These are phyloP conservation scores for Rhizopus arrhizus DNA, from an alignment of 371 early-diverging fungal species.

Conservation along the genomic window DNA sequence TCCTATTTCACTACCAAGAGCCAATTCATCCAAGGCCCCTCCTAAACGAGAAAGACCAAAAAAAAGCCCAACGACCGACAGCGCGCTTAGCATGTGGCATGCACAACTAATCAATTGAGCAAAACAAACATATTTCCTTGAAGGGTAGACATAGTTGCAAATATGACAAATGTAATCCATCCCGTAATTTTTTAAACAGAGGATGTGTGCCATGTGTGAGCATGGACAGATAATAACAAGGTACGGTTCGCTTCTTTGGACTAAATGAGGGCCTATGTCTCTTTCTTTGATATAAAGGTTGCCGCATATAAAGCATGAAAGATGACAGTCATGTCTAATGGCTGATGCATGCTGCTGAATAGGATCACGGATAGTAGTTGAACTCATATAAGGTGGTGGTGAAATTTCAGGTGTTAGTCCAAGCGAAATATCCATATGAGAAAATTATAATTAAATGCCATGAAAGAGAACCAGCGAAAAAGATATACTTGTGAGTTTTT, in stretches of 20 bases:
- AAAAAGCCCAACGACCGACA: constrained; percentile 33
- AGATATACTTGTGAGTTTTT: too few species aligned
- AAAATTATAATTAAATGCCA: too few species aligned
- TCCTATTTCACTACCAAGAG: constrained; percentile 40
- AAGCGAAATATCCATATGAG: too few species aligned
- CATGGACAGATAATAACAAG: constrained; percentile 24
- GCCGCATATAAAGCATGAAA: neutral
- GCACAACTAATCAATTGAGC: constrained; percentile 19
- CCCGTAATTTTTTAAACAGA: constrained; percentile 23
- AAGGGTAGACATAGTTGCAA: constrained; percentile 32
- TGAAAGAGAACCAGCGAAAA: too few species aligned
- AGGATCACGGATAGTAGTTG: too few species aligned
- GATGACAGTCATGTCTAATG: neutral
- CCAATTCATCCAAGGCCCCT: constrained; percentile 36
- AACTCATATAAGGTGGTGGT: too few species aligned
- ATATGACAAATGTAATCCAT: constrained; percentile 20
- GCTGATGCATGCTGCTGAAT: neutral
- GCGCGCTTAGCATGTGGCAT: constrained; percentile 36
- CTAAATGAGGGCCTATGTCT: constrained; percentile 27
- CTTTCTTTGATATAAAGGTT: neutral
- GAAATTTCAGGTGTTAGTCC: too few species aligned
- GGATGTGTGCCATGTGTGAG: constrained; percentile 27
- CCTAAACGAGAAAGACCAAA: constrained; percentile 44
- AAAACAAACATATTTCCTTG: constrained; percentile 16
- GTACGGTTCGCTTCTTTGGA: constrained; percentile 19